Conservation (phyloP, 768 basidiomycete species). For the Pseudohyphozyma bogoriensis region DNA sequence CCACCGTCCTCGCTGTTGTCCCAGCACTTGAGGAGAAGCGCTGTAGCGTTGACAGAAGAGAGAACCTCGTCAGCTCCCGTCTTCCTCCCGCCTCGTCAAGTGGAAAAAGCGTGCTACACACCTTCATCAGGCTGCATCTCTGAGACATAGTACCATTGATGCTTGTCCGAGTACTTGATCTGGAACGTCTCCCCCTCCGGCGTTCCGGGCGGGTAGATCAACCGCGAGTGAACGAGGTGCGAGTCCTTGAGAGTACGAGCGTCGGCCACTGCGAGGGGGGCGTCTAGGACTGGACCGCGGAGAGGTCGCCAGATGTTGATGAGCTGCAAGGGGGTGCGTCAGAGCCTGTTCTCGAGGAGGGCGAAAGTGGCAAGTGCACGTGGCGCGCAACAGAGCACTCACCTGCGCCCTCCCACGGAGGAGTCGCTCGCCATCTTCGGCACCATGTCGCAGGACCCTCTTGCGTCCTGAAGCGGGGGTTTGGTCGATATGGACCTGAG, state of each 20-base stretch:
- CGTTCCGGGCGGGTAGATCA: conserved; percentile 10
- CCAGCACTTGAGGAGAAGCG: conserved; percentile 25
- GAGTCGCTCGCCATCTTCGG: conserved; percentile 43
- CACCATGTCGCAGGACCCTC: conserved; percentile 42
- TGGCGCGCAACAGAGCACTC: neutral
- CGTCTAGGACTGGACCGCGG: conserved; percentile 18
- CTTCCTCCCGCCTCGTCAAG: too few relatives aligned
- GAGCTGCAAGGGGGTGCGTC: conserved; percentile 7
- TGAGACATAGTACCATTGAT: conserved; percentile 18
- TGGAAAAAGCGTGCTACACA: neutral
- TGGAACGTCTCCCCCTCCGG: conserved; percentile 17
- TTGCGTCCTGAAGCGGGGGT: conserved; percentile 39
- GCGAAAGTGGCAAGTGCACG: neutral
- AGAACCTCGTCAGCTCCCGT: too few relatives aligned
- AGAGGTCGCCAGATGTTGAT: conserved; percentile 28
- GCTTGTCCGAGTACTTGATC: conserved; percentile 1
- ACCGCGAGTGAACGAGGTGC: conserved; percentile 6
- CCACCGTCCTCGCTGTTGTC: conserved; percentile 8
- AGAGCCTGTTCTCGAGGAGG: conserved; percentile 1
- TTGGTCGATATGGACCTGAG: conserved; percentile 44
- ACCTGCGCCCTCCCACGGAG: conserved; percentile 26
- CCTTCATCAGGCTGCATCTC: conserved; percentile 21
- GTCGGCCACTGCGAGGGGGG: conserved; percentile 18
- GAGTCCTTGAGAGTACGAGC: conserved; percentile 4
- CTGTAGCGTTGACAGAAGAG: neutral